phyloP scores from a whole-genome alignment of 169 alveolate species.

The Plasmodium adleri region DNA sequence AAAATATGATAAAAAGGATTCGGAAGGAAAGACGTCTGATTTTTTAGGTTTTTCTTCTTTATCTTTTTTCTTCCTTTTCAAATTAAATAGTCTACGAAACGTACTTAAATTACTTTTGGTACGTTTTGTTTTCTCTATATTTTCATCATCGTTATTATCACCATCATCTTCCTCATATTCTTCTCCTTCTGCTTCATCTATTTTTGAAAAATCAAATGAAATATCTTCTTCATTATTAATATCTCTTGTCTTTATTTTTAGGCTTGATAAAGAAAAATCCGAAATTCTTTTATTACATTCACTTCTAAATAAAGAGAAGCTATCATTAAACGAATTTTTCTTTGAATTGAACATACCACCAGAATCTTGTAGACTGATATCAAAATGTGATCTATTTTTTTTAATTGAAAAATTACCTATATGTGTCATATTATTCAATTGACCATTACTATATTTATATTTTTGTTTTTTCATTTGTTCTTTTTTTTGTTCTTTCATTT shows the following conservation, averaged over 20 bases:
- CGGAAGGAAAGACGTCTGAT: conserved; percentile 14
- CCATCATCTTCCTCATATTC: too few relatives aligned
- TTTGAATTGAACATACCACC: conserved; percentile 1
- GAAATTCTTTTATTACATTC: conserved; percentile 36
- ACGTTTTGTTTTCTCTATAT: conserved; percentile 28
- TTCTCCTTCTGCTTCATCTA: neutral
- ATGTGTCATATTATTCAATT: neutral
- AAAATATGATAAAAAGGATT: neutral
- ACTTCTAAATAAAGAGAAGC: conserved; percentile 30
- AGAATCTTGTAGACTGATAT: neutral
- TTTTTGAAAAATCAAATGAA: conserved; percentile 44
- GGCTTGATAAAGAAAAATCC: conserved; percentile 16
- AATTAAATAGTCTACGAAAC: conserved; percentile 32
- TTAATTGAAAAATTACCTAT: neutral
- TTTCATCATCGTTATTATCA: neutral
- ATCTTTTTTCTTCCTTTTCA: conserved; percentile 50
- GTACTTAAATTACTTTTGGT: conserved; percentile 58
- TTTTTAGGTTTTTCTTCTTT: conserved; percentile 14
- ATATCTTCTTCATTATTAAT: conserved; percentile 16
- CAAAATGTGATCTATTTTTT: neutral
- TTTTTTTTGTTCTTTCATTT: neutral
- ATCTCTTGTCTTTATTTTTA: conserved; percentile 16
- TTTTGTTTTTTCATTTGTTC: neutral
- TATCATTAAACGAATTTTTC: conserved; percentile 28
- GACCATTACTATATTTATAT: neutral